phyloP scores from a whole-genome alignment of 2,329 filamentous ascomycete genomes.

The Penicillium sp. region DNA sequence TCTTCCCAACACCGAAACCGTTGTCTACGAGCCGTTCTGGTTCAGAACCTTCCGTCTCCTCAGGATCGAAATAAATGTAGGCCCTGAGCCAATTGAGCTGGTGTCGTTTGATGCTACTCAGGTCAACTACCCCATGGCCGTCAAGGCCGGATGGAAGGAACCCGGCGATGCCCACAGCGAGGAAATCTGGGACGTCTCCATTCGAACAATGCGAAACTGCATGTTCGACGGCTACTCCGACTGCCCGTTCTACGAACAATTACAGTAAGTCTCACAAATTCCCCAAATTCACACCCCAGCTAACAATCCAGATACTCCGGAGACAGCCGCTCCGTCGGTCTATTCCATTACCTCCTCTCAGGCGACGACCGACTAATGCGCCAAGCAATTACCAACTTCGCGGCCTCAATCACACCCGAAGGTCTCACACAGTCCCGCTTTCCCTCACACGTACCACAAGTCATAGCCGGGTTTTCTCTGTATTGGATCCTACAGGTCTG shows the following conservation, averaged over 20 bases:
- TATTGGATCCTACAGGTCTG: slow-evolving; percentile 35
- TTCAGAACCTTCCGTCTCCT: slow-evolving; percentile 43
- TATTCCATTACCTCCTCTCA: slow-evolving; percentile 36
- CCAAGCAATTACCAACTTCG: slow-evolving; percentile 35
- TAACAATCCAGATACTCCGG: slow-evolving; percentile 22
- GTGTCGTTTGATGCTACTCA: slow-evolving; percentile 29
- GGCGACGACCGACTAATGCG: slow-evolving; percentile 34
- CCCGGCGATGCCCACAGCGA: slow-evolving; percentile 10
- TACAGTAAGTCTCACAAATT: slow-evolving; percentile 25
- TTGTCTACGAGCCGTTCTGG: slow-evolving; percentile 41
- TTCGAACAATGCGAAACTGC: slow-evolving; percentile 36
- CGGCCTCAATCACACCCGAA: slow-evolving; percentile 25
- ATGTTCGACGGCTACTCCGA: slow-evolving; percentile 39
- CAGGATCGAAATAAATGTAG: slow-evolving; percentile 30
- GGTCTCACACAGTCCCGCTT: slow-evolving; percentile 34
- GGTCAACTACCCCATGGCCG: slow-evolving; percentile 39
- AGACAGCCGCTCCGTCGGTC: slow-evolving; percentile 24
- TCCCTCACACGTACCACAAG: slow-evolving; percentile 31
- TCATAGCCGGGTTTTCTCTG: slow-evolving; percentile 32
- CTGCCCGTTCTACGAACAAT: slow-evolving; percentile 39
- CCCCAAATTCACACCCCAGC: neutral
- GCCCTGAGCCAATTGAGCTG: slow-evolving; percentile 24
- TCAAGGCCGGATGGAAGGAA: slow-evolving; percentile 30
- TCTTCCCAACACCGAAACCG: slow-evolving; percentile 7
- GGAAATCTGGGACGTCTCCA: slow-evolving; percentile 32